phyloP scores from a whole-genome alignment of 257 asterid species.

The Przewalskia tangutica region DNA sequence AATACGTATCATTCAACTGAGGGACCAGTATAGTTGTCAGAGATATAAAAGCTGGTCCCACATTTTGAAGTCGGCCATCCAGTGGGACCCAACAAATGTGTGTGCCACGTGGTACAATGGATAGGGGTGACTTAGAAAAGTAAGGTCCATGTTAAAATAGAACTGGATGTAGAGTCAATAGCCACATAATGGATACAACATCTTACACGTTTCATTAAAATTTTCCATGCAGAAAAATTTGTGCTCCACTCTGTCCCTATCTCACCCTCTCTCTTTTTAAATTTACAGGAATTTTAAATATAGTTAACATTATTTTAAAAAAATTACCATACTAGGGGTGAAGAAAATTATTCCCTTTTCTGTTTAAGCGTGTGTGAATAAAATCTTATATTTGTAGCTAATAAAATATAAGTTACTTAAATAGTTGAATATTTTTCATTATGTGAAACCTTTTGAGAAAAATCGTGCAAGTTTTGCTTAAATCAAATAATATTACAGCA shows the following conservation, averaged over 20 bases:
- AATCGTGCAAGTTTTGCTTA: too few species aligned
- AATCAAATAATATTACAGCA: too few species aligned
- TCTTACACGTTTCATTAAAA: not conserved
- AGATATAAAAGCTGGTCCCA: not conserved
- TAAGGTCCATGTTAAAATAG: not conserved
- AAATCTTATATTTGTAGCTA: too few species aligned
- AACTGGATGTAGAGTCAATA: not conserved
- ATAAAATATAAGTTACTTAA: too few species aligned
- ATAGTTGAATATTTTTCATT: too few species aligned
- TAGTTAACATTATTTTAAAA: too few species aligned
- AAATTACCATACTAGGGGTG: too few species aligned
- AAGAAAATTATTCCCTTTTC: too few species aligned
- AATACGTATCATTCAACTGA: not conserved
- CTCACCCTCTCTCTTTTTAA: too few species aligned
- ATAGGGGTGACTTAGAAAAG: not conserved
- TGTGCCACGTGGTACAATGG: not conserved
- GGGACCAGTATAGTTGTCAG: not conserved
- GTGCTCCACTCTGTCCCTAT: not conserved
- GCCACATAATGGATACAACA: not conserved
- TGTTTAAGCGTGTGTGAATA: too few species aligned
- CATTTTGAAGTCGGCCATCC: not conserved
- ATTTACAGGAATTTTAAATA: too few species aligned
- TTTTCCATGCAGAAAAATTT: not conserved
- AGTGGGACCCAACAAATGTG: not conserved
- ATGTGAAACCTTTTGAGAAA: too few species aligned